Base-by-base conservation (phyloP, 2,329 filamentous ascomycete genomes). In the Diaporthe vaccinii region DNA sequence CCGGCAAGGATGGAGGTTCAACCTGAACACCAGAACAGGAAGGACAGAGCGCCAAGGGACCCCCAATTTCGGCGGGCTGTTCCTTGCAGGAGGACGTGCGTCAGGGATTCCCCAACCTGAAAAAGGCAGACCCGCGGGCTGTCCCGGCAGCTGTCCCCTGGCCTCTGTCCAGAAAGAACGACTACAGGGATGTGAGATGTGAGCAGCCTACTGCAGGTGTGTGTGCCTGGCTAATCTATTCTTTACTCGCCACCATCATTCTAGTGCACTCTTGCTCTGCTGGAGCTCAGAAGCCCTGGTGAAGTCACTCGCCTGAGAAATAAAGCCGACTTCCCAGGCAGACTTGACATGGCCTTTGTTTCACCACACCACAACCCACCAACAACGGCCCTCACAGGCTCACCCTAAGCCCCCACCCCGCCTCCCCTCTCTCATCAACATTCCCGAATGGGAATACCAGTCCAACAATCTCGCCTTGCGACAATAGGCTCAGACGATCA, bases 141-240 rank as follows among this genome's bases (percentile, higher is more conserved):
- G 17, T 49, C 65, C 65, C 65, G 65, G 65, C 65, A 55, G 65
- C 65, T 69, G 65, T 69, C 49, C 65, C 65, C 65, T 69, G 34
- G 46, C 44, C 20, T 55, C 49, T 41, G 14, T 7, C 62, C 39
- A 31, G 34, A 28, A 55, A 53, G 31, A 28, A 34, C 22, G 46
- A 41, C 44, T 53, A 28, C 65, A 68, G 65, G 65, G 65, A 22
- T 53, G 10, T n/a, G 14, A 67, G 65, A 39, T 65, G 39, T 31
- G 39, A 44, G 59, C 59, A 28, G 15, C 59, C 49, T 53, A 62
- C 59, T 62, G 59, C 59, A 62, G 59, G 59, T 62, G 10, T 53
- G 49, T 44, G 59, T 44, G 59, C n/a, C 39, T 39, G 57, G 57
- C 57, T 61, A 36, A 61, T 61, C n/a, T 61, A 62, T 44, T 44